Conservation (phyloP, 106 monocot species). For the Allium fistulosum region DNA sequence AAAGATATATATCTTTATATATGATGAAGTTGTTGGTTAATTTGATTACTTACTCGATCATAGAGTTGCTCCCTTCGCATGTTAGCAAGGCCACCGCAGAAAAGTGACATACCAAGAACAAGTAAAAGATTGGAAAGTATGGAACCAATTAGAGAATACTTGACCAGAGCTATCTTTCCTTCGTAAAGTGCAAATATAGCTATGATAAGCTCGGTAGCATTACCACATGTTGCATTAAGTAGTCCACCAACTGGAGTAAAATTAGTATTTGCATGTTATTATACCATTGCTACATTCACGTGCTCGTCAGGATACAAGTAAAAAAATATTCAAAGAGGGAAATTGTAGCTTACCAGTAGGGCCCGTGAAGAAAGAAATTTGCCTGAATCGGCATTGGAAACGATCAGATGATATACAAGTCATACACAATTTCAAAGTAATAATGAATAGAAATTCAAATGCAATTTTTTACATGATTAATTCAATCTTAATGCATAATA, state of each 20-base stretch:
- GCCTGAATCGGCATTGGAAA: constrained; percentile 28
- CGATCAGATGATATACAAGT: neutral
- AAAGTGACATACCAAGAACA: constrained; percentile 69
- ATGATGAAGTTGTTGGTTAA: neutral
- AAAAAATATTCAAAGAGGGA: neutral
- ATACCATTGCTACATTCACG: neutral
- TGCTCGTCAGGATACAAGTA: too few relatives aligned
- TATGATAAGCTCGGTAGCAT: constrained; percentile 85
- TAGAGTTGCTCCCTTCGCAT: constrained; percentile 43
- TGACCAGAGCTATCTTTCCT: constrained; percentile 60
- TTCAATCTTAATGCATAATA: too few relatives aligned
- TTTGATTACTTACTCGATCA: constrained; percentile 34
- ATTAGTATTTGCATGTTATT: neutral
- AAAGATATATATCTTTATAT: neutral
- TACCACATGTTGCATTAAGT: constrained; percentile 81
- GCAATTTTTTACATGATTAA: too few relatives aligned
- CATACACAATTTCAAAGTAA: too few relatives aligned
- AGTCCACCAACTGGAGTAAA: constrained; percentile 60
- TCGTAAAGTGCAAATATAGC: constrained; percentile 50
- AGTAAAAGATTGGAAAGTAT: constrained; percentile 91
- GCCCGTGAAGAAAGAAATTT: constrained; percentile 72
- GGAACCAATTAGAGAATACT: constrained; percentile 68
- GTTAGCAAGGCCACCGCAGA: constrained; percentile 67
- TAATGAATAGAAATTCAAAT: too few relatives aligned
- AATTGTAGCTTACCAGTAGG: constrained; percentile 47